Conservation (phyloP, 2,329 filamentous ascomycete species). For the Colletotrichum destructivum region DNA sequence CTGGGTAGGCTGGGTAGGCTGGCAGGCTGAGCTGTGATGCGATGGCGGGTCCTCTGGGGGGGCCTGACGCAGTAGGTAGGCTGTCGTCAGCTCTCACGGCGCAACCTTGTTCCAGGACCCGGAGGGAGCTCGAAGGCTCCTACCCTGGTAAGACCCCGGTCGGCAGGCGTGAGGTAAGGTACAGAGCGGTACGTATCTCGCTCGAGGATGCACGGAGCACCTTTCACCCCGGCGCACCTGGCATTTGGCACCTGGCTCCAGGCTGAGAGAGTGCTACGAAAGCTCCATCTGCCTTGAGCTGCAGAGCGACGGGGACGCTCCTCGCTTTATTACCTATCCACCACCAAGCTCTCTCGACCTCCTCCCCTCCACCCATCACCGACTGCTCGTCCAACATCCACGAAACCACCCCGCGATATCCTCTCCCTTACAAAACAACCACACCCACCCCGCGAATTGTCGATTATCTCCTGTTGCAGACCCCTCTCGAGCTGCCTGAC, state of each 20-base stretch:
- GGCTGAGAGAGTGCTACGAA: slow-evolving; percentile 46
- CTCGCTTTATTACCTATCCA: slow-evolving; percentile 35
- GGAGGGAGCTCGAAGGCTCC: background rate
- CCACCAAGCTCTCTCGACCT: slow-evolving; percentile 30
- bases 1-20: slow-evolving; percentile 4
- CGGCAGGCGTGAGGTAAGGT: slow-evolving; percentile 19
- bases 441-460: slow-evolving; percentile 1
- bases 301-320: slow-evolving; percentile 28
- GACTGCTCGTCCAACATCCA: slow-evolving; percentile 37
- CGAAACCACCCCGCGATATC: slow-evolving; percentile 38
- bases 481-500: slow-evolving; percentile 27
- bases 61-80: slow-evolving; percentile 34
- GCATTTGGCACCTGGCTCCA: slow-evolving; percentile 37
- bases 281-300: slow-evolving; percentile 51
- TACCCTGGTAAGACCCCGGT: slow-evolving; percentile 32
- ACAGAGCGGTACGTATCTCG: slow-evolving; percentile 35
- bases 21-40: slow-evolving; percentile 38
- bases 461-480: slow-evolving; percentile 13
- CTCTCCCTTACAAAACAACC: slow-evolving; percentile 15
- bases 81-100: slow-evolving; percentile 36
- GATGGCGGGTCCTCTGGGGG: slow-evolving; percentile 30
- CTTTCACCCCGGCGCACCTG: slow-evolving; percentile 31
- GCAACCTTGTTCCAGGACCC: slow-evolving; percentile 40
- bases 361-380: slow-evolving; percentile 22
- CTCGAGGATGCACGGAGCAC: slow-evolving; percentile 38